Percentiles rank a stretch among this genome's conserved stretches.
Conservation (phyloP, 345 rosid genomes). For the Eucalyptus erythrocorys region DNA sequence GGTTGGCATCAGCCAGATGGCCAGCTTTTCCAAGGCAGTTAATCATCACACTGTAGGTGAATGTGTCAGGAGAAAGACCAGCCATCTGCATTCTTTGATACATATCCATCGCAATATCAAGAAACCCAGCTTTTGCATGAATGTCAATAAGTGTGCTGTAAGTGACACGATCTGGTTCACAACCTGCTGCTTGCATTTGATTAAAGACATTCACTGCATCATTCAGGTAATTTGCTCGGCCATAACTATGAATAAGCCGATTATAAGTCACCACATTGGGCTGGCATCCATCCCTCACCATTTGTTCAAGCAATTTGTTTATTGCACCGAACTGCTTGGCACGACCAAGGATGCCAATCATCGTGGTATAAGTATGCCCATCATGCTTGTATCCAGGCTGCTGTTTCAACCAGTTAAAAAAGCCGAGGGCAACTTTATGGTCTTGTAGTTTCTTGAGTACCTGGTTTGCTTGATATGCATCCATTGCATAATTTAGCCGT, state of each 20-base stretch:
- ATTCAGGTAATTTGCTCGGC: constrained; percentile 78
- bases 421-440: constrained; percentile 64
- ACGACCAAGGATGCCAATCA: constrained; percentile 92
- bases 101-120: constrained; percentile 83
- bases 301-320: constrained; percentile 64
- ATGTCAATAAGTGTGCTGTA: constrained; percentile 88
- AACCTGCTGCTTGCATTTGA: constrained; percentile 65
- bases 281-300: constrained; percentile 70
- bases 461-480: constrained; percentile 90
- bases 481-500: constrained; percentile 33
- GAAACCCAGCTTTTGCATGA: constrained; percentile 93
- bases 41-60: constrained; percentile 86
- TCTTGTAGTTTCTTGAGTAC: constrained; percentile 75
- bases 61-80: constrained; percentile 88
- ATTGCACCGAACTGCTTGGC: constrained; percentile 63
- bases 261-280: constrained; percentile 90
- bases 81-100: constrained; percentile 69
- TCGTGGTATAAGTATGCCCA: constrained; percentile 88
- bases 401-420: constrained; percentile 74
- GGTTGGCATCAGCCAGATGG: constrained; percentile 65
- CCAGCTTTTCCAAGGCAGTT: constrained; percentile 98
- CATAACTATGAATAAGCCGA: constrained; percentile 87
- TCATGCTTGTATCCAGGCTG: constrained; percentile 75
- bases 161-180: constrained; percentile 88
- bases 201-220: constrained; percentile 66